Evolutionary conservation across 371 early-diverging fungal genomes (phyloP).

Genomic region (Haplosporangium sp.): DNA sequence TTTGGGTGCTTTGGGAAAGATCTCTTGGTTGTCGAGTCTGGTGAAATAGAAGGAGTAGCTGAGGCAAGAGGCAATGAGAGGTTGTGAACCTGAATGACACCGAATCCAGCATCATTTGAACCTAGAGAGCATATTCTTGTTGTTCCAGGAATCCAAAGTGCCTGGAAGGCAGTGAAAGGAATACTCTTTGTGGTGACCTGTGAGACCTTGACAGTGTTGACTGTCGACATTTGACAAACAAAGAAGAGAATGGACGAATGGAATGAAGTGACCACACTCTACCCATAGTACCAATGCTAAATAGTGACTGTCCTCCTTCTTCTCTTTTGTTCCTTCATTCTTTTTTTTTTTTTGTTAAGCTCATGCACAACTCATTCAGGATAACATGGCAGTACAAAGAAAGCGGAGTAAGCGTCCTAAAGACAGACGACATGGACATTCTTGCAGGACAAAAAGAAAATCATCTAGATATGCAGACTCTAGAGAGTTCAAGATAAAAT

Average conservation of each 20-base stretch:
- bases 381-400: too few relatives aligned
- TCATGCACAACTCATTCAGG: too few relatives aligned
- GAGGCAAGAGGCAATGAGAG: slow-evolving; percentile 8
- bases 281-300: not conserved
- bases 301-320: not conserved
- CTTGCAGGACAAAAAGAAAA: too few relatives aligned
- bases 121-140: slow-evolving; percentile 79
- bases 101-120: slow-evolving; percentile 74
- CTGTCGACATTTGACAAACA: not conserved
- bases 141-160: slow-evolving; percentile 79
- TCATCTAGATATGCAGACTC: too few relatives aligned
- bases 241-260: not conserved
- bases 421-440: too few relatives aligned
- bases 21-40: not conserved
- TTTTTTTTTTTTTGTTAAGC: too few relatives aligned
- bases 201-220: slow-evolving; percentile 5
- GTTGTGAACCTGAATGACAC: slow-evolving; percentile 66
- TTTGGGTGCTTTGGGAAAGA: slow-evolving; percentile 7
- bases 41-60: not conserved
- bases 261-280: not conserved
- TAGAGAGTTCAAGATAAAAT: too few relatives aligned
- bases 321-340: not conserved
- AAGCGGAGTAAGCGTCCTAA: too few relatives aligned
- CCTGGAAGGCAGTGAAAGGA: slow-evolving; percentile 48
- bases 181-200: slow-evolving; percentile 26